These are phyloP conservation scores for Blepharisma stoltei DNA, from an alignment of 73 alveolate species.

Conservation along the genomic window DNA sequence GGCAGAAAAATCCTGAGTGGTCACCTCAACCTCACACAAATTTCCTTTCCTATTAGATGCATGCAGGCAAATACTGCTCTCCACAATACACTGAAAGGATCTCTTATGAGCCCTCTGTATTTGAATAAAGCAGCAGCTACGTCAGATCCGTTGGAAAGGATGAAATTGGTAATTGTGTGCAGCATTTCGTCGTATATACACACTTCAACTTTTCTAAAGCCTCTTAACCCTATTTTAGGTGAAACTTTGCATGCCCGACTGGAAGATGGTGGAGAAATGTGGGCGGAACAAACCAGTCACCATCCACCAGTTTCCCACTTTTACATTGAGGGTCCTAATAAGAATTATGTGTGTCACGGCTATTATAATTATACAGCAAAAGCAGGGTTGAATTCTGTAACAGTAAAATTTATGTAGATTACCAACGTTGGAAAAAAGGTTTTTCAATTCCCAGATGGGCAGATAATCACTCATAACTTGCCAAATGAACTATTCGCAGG, in stretches of 20 bases:
- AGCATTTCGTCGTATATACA: background rate
- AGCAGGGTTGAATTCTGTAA: constrained; percentile 76
- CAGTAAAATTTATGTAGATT: constrained; percentile 42
- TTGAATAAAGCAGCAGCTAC: constrained; percentile 56
- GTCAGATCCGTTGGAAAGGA: constrained; percentile 61
- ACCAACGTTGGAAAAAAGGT: constrained; percentile 62
- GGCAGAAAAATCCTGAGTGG: constrained; percentile 71
- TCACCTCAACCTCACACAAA: constrained; percentile 56
- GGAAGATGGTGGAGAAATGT: constrained; percentile 57
- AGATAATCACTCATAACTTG: constrained; percentile 41
- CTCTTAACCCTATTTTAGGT: constrained; percentile 52
- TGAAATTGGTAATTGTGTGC: constrained; percentile 51
- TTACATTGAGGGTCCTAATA: constrained; percentile 66
- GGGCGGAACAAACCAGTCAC: constrained; percentile 60
- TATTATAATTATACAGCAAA: constrained; percentile 67
- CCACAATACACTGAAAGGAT: constrained; percentile 19
- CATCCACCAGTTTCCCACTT: constrained; percentile 56
- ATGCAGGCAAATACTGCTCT: constrained; percentile 43
- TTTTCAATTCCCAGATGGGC: constrained; percentile 71
- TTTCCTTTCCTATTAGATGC: constrained; percentile 73
- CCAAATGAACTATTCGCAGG: constrained; percentile 69
- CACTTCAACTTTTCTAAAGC: constrained; percentile 39
- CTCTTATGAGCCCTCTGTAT: constrained; percentile 42
- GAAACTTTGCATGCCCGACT: constrained; percentile 49
- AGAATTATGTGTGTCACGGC: constrained; percentile 46